Base-by-base conservation (phyloP, 768 basidiomycete genomes). In the Chiua virens region DNA sequence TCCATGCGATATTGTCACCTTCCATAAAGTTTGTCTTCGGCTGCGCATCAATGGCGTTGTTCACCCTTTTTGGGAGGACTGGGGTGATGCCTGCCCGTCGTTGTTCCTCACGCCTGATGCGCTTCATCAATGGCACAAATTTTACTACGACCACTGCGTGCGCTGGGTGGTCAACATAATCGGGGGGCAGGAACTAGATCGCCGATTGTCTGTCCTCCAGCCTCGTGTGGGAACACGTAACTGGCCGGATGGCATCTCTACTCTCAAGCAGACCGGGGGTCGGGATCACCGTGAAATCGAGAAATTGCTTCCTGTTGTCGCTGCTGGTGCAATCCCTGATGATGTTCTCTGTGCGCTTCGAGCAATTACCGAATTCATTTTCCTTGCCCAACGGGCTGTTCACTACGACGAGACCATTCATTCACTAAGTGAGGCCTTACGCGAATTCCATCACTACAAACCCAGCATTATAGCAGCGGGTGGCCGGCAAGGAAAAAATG, bases 321-420 rank as follows among this genome's bases (percentile, higher is more conserved):
- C 15, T 9, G 42, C 30, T 8, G 42, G 47, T 3, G 65, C 61
- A 42, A 63, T 70, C 11, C 49, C 67, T 1, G 5, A 38, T 4
- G 11, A 52, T 0, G 70, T 75, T 42, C 57, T 77, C 8, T 48
- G 52, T 28, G 67, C 72, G 3, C 39, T 78, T 22, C 59, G 64
- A 1, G 56, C 71, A 2, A 63, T 76, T 5, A 59, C 70, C 3
- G 71, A 77, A 44, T 76, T 77, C 41, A 63, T 64, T 9, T 76
- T 71, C 47, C 56, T 68, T 3, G 67, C 66, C 1, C 75, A 78
- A 52, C 42, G 62, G 0, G 55, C 45, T 1, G 18, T 25, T 8
- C 18, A 21, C 5, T 42, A 43, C 17, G 39, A 52, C 1, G 39
- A 58, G 11, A 56, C 52, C 13, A 11, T 56, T 2, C 37, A 54